Conservation (phyloP, 345 rosid genomes). For the Lepidium didymum region DNA sequence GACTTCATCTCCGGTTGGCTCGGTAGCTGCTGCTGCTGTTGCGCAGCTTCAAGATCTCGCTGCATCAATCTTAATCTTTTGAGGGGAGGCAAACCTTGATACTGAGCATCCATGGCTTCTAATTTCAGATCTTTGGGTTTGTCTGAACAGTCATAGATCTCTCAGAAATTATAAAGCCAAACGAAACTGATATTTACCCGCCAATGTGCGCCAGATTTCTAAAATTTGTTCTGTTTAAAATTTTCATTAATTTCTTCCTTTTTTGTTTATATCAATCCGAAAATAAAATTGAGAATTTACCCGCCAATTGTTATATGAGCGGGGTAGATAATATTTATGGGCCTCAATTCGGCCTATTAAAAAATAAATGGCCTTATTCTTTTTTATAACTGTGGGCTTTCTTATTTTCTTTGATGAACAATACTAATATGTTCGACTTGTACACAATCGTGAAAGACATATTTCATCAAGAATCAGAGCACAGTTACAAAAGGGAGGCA, state of each 20-base stretch:
- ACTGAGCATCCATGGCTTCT: conserved; percentile 41
- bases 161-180: neutral
- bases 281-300: neutral
- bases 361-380: neutral
- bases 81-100: conserved; percentile 61
- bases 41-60: conserved; percentile 22
- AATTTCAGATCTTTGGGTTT: conserved; percentile 5
- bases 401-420: neutral
- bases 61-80: conserved; percentile 58
- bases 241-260: neutral
- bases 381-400: neutral
- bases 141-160: conserved; percentile 7
- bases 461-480: neutral
- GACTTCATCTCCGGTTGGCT: conserved; percentile 25
- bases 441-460: neutral
- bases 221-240: neutral
- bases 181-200: neutral
- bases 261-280: neutral
- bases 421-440: neutral
- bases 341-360: neutral
- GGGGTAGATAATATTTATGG: neutral
- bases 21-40: conserved; percentile 19
- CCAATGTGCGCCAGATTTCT: conserved; percentile 5
- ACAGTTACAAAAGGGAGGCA: conserved; percentile 9
- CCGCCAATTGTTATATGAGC: conserved; percentile 1